Evolutionary conservation across 306 rosid genomes (phyloP).

Genomic region (Styphnolobium japonicum): DNA sequence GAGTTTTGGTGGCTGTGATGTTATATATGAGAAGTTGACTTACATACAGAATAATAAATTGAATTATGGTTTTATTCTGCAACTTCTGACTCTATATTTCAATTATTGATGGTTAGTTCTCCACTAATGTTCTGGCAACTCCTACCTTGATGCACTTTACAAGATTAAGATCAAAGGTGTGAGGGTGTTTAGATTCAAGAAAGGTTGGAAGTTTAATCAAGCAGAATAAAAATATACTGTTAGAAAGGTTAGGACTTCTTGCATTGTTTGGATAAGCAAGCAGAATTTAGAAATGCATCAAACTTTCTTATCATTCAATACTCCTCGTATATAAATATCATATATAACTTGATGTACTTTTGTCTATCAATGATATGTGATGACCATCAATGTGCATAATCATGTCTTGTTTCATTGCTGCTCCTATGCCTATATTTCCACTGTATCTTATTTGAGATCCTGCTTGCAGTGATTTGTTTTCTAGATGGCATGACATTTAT

Average conservation of each 20-base stretch:
- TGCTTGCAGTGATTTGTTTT: too few relatives aligned
- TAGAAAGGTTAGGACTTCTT: neutral
- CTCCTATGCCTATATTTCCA: neutral
- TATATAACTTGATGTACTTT: neutral
- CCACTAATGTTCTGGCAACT: neutral
- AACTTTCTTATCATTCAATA: neutral
- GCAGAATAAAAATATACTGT: neutral
- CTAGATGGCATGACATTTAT: too few relatives aligned
- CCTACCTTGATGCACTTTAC: neutral
- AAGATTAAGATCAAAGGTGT: neutral
- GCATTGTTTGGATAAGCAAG: neutral
- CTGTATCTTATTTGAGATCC: too few relatives aligned
- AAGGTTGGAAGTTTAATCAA: neutral
- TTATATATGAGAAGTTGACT: slow-evolving; percentile 26
- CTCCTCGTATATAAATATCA: neutral
- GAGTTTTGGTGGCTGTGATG: slow-evolving; percentile 21
- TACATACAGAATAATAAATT: slow-evolving; percentile 11
- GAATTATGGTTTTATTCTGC: slow-evolving; percentile 19
- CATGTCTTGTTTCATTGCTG: neutral
- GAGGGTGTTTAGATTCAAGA: neutral
- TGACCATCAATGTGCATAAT: neutral
- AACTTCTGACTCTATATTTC: slow-evolving; percentile 4
- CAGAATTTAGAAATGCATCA: too few relatives aligned
- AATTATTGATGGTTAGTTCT: neutral
- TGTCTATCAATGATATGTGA: neutral